These are phyloP conservation scores for Trichodelitschia bisporula DNA, from an alignment of 495 filamentous ascomycete species.

Conservation along the genomic window DNA sequence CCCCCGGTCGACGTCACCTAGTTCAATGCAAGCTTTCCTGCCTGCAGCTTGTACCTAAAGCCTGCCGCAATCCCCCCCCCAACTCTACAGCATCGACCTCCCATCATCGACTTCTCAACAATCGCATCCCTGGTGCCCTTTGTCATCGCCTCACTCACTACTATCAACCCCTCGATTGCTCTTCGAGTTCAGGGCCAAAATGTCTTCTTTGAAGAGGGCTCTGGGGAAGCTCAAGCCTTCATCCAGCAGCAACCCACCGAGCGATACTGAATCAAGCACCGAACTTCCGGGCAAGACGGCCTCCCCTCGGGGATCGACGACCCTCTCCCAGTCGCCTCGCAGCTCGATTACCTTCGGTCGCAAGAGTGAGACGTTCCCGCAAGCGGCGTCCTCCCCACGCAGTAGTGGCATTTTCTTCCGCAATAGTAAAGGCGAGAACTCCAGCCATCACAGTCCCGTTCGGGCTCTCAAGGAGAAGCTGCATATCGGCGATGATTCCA, in stretches of 20 bases:
- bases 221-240: slow-evolving; percentile 13
- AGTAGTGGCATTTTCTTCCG: slow-evolving; percentile 8
- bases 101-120: too few species aligned
- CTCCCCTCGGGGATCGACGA: background rate
- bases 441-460: slow-evolving; percentile 7
- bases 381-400: slow-evolving; percentile 6
- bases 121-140: too few species aligned
- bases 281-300: background rate
- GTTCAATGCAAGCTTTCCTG: too few species aligned
- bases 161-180: too few species aligned
- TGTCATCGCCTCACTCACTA: too few species aligned
- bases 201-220: slow-evolving; percentile 15
- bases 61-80: too few species aligned
- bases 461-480: slow-evolving; percentile 11
- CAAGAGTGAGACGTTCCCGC: background rate
- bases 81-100: too few species aligned
- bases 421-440: slow-evolving; percentile 4
- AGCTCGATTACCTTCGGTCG: background rate
- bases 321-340: background rate
- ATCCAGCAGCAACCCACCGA: slow-evolving; percentile 9
- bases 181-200: too few species aligned
- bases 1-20: too few species aligned
- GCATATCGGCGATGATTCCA: slow-evolving; percentile 8
- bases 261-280: slow-evolving; percentile 7
- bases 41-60: too few species aligned